These are phyloP conservation scores for Camellia granthamiana DNA, from an alignment of 148 eudicot species.

Conservation along the genomic window DNA sequence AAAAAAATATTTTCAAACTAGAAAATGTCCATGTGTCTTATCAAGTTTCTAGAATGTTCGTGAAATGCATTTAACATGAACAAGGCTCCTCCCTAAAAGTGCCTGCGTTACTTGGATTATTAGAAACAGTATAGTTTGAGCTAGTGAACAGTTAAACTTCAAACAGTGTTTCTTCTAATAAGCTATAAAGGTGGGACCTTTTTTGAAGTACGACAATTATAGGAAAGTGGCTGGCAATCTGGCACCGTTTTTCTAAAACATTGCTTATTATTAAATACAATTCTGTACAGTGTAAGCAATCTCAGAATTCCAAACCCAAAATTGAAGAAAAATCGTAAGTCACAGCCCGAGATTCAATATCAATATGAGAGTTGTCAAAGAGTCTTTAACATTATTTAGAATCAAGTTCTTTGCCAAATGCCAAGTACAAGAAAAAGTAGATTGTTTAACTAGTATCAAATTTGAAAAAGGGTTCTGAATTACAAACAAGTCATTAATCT, in stretches of 20 bases:
- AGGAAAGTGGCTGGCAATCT: not conserved
- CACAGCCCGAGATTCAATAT: not conserved
- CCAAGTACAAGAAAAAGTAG: not conserved
- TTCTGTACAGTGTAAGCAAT: not conserved
- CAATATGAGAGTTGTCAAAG: not conserved
- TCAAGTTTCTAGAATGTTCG: too few species aligned
- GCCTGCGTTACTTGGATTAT: not conserved
- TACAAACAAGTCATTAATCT: too few species aligned
- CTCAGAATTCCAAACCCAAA: not conserved
- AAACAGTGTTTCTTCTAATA: not conserved
- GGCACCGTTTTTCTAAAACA: not conserved
- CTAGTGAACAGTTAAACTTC: not conserved
- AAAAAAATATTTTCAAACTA: too few species aligned
- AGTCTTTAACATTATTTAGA: not conserved
- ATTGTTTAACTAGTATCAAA: not conserved
- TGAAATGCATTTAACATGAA: not conserved
- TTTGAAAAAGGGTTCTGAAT: not conserved
- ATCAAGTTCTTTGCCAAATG: not conserved
- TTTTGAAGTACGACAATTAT: not conserved
- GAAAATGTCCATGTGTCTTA: too few species aligned
- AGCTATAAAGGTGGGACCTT: not conserved
- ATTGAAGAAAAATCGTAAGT: too few species aligned
- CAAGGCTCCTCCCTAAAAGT: not conserved
- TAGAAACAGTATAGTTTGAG: not conserved
- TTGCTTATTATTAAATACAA: too few species aligned